These are phyloP conservation scores for Cucumis cinereus DNA, from an alignment of 306 rosid genomes.

Conservation along the genomic window DNA sequence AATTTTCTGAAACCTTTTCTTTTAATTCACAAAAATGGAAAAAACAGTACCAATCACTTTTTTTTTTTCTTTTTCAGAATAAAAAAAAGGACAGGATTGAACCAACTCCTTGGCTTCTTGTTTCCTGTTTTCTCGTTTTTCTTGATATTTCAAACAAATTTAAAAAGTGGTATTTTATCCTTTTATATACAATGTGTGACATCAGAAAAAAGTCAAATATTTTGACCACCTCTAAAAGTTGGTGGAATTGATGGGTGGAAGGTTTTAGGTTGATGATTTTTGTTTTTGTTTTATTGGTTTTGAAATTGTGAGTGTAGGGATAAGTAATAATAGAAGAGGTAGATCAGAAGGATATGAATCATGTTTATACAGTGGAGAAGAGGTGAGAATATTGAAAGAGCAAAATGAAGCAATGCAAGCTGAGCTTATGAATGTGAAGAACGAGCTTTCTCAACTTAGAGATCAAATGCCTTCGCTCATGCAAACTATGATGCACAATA, in stretches of 20 bases:
- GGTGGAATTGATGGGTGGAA: no score
- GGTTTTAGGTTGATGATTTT: no score
- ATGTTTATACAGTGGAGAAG: slow-evolving; percentile 5
- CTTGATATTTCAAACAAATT: neutral
- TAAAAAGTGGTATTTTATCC: neutral
- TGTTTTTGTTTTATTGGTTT: no score
- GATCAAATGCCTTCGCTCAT: slow-evolving; percentile 1
- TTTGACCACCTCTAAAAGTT: no score
- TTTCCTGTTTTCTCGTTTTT: neutral
- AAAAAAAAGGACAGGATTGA: neutral
- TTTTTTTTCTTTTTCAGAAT: neutral
- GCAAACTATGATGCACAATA: slow-evolving; percentile 3
- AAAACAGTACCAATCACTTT: neutral
- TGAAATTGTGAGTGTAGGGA: neutral
- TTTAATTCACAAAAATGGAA: neutral
- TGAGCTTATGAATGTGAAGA: neutral
- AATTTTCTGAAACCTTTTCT: neutral
- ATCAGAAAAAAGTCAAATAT: neutral
- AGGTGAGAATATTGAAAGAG: neutral
- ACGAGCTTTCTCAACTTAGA: slow-evolving; percentile 1
- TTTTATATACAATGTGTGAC: neutral
- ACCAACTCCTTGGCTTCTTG: neutral
- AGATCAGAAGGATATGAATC: neutral
- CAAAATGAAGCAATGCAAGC: slow-evolving; percentile 7
- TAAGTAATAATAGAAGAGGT: neutral